Evolutionary conservation across 371 early-diverging fungal genomes (phyloP), one percentile per base, ranked within the genome.

Genomic region (Homolaphlyctis polyrhiza): DNA sequence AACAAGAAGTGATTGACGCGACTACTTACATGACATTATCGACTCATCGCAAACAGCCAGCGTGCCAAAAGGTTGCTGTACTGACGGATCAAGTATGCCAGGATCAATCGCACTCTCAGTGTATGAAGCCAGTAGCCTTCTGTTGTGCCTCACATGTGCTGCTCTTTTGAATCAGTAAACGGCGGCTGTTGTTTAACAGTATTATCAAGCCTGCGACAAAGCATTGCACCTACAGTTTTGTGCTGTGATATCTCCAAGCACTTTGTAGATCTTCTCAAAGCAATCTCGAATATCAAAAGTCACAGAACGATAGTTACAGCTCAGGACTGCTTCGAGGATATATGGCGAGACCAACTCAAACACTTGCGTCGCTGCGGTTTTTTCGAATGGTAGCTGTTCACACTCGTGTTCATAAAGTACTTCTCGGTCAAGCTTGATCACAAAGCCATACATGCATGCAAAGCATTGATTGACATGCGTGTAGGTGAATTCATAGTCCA

Each of bases 381-480:
- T 36, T 18, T 45, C 57, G 54, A 65, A 65, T 5, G 60, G 48
- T 4, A 50, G 25, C 23, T 14, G 35, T 32, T 36, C 33, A 34
- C 54, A 61, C 32, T 65, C 50, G 43, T 65, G 66, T 21, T 65
- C 66, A 25, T 39, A 32, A 11, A 65, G 23, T 21, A 32, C 27
- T 35, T 61, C 39, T 33, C 57, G 61, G 23, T 60, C 61, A 16
- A 61, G 57, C 49, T 60, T 65, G 61, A 65, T 43, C 4, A 45
- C 27, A 43, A 58, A 29, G 23, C 55, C 61, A 43, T 60, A 65
- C 34, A 65, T 1, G 30, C 66, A 65, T 2, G 60, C 33, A 34
- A 51, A 65, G 61, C 61, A 59, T 33, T 65, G 66, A 27, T 65
- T 47, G 34, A 62, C 32, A 35, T 65, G 36, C 18, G 33, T 39